Conservation (phyloP, 129 eudicot species). For the Apium graveolens region DNA sequence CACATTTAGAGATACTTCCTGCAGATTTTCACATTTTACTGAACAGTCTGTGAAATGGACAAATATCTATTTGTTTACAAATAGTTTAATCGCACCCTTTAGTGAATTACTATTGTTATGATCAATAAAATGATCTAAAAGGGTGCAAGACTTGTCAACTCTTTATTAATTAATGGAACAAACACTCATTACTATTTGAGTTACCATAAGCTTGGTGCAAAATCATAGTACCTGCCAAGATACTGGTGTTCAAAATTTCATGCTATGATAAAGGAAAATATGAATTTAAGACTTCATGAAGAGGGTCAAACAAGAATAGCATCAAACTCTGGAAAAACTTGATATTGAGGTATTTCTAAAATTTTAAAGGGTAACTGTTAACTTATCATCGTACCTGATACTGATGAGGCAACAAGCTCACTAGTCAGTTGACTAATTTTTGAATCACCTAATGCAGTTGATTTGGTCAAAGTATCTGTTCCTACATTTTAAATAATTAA, state of each 20-base stretch:
- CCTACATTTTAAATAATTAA: constrained; percentile 25
- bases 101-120: background rate
- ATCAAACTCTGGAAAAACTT: background rate
- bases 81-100: background rate
- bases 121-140: too few species aligned
- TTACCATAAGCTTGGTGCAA: background rate
- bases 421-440: constrained; percentile 12
- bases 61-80: background rate
- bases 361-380: background rate
- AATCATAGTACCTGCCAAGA: background rate
- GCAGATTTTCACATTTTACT: background rate
- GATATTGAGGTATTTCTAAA: background rate
- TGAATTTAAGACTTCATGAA: background rate
- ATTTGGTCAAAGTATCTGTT: constrained; percentile 12
- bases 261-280: background rate
- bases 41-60: background rate
- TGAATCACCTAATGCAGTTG: constrained; percentile 10
- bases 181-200: too few species aligned
- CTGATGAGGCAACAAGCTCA: constrained; percentile 17
- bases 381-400: constrained; percentile 18
- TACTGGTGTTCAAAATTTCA: background rate
- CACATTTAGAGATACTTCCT: constrained; percentile 2
- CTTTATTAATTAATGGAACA: too few species aligned
- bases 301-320: background rate
- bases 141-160: too few species aligned